These are phyloP conservation scores for Periconia macrospinosa DNA, from an alignment of 2,329 filamentous ascomycete genomes.

Conservation along the genomic window DNA sequence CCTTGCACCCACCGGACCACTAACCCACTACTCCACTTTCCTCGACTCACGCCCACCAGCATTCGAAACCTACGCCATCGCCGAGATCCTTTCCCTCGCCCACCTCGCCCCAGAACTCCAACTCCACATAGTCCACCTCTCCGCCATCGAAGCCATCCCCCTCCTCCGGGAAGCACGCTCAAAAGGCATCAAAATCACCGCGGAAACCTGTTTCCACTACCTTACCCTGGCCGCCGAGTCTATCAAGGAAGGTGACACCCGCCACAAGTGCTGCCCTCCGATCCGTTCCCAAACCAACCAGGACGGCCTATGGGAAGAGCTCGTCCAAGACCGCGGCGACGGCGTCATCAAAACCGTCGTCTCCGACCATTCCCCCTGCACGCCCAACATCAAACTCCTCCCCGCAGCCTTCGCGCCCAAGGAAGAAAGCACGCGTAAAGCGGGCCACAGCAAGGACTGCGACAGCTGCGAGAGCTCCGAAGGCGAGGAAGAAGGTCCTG, in stretches of 20 bases:
- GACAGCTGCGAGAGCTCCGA: constrained; percentile 31
- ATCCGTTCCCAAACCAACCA: constrained; percentile 83
- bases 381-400: constrained; percentile 87
- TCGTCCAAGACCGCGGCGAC: constrained; percentile 56
- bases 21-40: constrained; percentile 85
- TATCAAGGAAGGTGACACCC: constrained; percentile 80
- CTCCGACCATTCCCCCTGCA: constrained; percentile 95
- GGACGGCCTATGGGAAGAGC: constrained; percentile 83
- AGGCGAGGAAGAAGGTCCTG: constrained; percentile 41
- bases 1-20: constrained; percentile 68
- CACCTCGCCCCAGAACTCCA: constrained; percentile 78
- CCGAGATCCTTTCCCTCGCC: constrained; percentile 81
- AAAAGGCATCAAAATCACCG: constrained; percentile 80
- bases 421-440: constrained; percentile 33
- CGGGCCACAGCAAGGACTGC: constrained; percentile 41
- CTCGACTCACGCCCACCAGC: constrained; percentile 84
- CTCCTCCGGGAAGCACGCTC: constrained; percentile 73
- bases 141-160: constrained; percentile 84
- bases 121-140: constrained; percentile 92
- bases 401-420: constrained; percentile 67
- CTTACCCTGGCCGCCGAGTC: constrained; percentile 81
- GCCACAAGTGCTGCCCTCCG: constrained; percentile 94
- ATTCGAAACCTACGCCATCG: constrained; percentile 89
- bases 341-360: constrained; percentile 91
- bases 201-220: constrained; percentile 96